These are phyloP conservation scores for Pyrenochaeta sp. DNA, from an alignment of 2,329 filamentous ascomycete species.

Conservation along the genomic window DNA sequence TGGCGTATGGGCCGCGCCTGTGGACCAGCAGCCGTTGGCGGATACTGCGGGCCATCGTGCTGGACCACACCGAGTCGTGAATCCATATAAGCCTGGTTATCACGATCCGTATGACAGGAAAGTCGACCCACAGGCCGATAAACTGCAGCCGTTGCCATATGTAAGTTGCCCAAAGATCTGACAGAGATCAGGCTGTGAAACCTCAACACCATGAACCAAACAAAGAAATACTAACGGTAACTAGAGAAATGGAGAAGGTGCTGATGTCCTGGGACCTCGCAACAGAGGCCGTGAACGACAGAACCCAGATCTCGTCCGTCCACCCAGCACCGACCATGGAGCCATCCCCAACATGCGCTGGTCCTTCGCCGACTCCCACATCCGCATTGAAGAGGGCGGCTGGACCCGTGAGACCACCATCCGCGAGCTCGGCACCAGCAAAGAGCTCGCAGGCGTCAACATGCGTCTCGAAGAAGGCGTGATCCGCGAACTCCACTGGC, in stretches of 20 bases:
- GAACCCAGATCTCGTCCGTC: slow-evolving; percentile 74
- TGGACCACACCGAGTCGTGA: slow-evolving; percentile 28
- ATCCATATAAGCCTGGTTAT: slow-evolving; percentile 67
- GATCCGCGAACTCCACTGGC: slow-evolving; percentile 81
- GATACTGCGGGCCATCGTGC: slow-evolving; percentile 34
- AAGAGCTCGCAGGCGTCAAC: slow-evolving; percentile 78
- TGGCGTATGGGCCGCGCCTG: slow-evolving; percentile 33
- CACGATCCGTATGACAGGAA: slow-evolving; percentile 69
- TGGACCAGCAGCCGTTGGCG: slow-evolving; percentile 47
- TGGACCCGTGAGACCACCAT: slow-evolving; percentile 79
- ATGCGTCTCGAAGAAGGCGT: slow-evolving; percentile 78
- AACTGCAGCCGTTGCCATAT: slow-evolving; percentile 68
- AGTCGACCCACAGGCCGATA: slow-evolving; percentile 66
- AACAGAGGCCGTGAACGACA: slow-evolving; percentile 72
- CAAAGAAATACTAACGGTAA: slow-evolving; percentile 18
- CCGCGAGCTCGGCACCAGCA: slow-evolving; percentile 68
- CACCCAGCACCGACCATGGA: slow-evolving; percentile 76
- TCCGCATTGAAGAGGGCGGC: slow-evolving; percentile 70
- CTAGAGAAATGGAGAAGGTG: slow-evolving; percentile 62
- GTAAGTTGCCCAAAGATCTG: slow-evolving; percentile 36
- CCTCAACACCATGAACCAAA: neutral
- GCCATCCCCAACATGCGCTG: slow-evolving; percentile 75
- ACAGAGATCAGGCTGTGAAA: neutral
- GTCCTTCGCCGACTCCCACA: slow-evolving; percentile 59
- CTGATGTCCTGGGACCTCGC: slow-evolving; percentile 72